Conservation (phyloP, 352 stramenopile species). For the Phytopythium boreale region DNA sequence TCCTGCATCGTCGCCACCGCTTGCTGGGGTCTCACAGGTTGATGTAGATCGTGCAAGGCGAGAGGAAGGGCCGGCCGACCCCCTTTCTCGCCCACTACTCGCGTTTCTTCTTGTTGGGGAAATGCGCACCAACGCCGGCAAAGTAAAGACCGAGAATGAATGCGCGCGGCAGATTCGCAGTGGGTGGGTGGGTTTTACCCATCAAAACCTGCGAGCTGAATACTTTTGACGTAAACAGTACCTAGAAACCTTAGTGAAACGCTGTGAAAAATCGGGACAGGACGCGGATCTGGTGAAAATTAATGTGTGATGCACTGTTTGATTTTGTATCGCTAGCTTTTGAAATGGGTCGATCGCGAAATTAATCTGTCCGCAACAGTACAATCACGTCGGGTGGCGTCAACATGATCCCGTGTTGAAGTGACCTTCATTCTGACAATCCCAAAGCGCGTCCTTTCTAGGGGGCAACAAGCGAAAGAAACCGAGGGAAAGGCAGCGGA, state of each 20-base stretch:
- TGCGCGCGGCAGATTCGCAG: background rate
- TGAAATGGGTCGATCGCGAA: no score
- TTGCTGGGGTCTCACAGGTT: background rate
- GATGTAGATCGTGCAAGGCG: background rate
- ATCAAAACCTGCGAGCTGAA: background rate
- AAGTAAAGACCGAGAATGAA: constrained; percentile 5
- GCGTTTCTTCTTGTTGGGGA: background rate
- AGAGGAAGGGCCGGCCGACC: background rate
- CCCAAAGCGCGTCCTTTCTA: background rate
- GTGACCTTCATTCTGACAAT: background rate
- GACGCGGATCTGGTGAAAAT: background rate
- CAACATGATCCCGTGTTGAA: background rate
- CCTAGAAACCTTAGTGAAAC: background rate
- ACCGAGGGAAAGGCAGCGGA: no score
- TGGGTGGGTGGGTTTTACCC: constrained; percentile 1
- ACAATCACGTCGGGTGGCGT: background rate
- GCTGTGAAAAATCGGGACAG: background rate
- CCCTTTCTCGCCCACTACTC: background rate
- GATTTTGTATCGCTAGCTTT: background rate
- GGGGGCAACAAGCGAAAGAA: no score
- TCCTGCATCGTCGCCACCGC: constrained; percentile 15
- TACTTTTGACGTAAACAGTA: background rate
- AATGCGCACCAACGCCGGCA: constrained; percentile 1
- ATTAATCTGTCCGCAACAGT: background rate
- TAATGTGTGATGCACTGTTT: background rate